Evolutionary conservation across 2,329 filamentous ascomycete species (phyloP).

Genomic region (Aspergillus melleus): DNA sequence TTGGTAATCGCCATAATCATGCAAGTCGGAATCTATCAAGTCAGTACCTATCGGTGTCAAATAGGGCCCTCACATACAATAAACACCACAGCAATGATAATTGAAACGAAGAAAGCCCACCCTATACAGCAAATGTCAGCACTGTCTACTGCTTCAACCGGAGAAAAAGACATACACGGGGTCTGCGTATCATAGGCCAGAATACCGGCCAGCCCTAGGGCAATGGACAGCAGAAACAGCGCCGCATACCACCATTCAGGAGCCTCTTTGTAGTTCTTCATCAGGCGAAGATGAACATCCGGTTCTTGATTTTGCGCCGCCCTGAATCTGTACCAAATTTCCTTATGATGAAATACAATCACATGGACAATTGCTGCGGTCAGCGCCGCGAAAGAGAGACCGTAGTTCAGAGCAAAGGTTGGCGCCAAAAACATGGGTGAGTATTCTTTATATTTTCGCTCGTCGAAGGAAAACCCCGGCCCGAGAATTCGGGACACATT

Average conservation of each 20-base stretch:
- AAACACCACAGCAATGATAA: conserved; percentile 62
- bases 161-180: conserved; percentile 49
- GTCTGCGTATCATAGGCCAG: not conserved
- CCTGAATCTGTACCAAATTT: conserved; percentile 62
- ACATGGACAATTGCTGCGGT: conserved; percentile 69
- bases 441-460: conserved; percentile 64
- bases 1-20: conserved; percentile 72
- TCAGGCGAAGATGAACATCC: conserved; percentile 49
- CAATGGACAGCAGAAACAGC: conserved; percentile 59
- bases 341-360: conserved; percentile 64
- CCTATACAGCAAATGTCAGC: conserved; percentile 62
- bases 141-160: conserved; percentile 53
- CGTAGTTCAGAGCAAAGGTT: conserved; percentile 69
- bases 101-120: conserved; percentile 70
- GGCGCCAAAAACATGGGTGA: conserved; percentile 65
- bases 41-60: not conserved
- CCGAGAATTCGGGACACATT: conserved; percentile 66
- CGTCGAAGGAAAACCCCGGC: conserved; percentile 61
- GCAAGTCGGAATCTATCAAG: conserved; percentile 56
- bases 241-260: conserved; percentile 57
- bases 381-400: conserved; percentile 71
- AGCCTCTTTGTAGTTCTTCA: conserved; percentile 52
- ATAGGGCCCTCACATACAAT: not conserved
- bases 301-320: conserved; percentile 35
- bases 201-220: conserved; percentile 48